Conservation (phyloP, 108 stramenopile genomes). For the Cyclotella cryptica region DNA sequence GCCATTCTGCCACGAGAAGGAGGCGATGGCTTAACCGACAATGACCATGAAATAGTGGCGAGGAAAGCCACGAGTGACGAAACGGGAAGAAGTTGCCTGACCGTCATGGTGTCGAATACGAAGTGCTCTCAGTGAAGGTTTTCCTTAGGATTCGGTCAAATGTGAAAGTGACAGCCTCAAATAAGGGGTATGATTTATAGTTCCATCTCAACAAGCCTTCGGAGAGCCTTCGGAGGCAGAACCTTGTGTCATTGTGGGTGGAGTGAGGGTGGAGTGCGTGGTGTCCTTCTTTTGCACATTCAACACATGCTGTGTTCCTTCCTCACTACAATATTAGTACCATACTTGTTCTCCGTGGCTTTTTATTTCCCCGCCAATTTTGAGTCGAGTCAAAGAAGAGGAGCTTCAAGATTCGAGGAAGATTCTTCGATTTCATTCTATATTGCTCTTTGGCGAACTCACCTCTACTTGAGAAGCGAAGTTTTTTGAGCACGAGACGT, state of each 20-base stretch:
- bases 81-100: not conserved
- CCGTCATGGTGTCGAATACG: not conserved
- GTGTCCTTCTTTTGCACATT: too few species aligned
- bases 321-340: too few species aligned
- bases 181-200: too few species aligned
- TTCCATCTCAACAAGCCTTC: too few species aligned
- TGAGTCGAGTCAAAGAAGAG: not conserved
- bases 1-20: not conserved
- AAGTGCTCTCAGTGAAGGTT: not conserved
- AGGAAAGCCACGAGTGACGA: not conserved
- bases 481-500: too few species aligned
- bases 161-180: not conserved
- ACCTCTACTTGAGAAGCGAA: too few species aligned
- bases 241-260: not conserved
- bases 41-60: not conserved
- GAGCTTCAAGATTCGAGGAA: constrained; percentile 1
- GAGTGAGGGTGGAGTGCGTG: not conserved
- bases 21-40: not conserved
- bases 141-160: not conserved
- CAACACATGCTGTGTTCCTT: too few species aligned
- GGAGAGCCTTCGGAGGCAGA: not conserved
- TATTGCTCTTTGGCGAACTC: not conserved
- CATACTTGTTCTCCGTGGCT: too few species aligned
- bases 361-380: not conserved
- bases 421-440: constrained; percentile 6